A percentile compares a stretch with the other conserved stretches of the same genome.
Conservation (phyloP, 192 early-diverging fungal species). For the Backusella tarrabulga region DNA sequence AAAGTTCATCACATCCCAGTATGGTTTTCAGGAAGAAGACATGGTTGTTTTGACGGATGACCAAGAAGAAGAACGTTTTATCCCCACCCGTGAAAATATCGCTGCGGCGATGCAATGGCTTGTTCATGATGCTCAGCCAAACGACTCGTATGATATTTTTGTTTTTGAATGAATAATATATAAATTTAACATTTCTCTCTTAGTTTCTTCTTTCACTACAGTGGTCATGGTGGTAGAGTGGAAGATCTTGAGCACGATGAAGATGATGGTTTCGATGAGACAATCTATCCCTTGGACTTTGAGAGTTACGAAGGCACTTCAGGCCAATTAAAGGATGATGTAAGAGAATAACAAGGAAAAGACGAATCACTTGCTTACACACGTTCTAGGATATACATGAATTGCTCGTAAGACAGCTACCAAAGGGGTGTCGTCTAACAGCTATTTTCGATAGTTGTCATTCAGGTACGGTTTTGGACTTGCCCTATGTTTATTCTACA, state of each 20-base stretch:
- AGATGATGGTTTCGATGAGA: slow-evolving; percentile 76
- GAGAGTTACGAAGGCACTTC: slow-evolving; percentile 46
- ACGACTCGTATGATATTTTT: slow-evolving; percentile 59
- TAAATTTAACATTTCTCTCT: not conserved
- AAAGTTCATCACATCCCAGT: slow-evolving; percentile 61
- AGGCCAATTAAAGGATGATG: slow-evolving; percentile 74
- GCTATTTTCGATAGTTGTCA: slow-evolving; percentile 88
- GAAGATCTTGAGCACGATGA: slow-evolving; percentile 65
- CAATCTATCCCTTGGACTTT: slow-evolving; percentile 69
- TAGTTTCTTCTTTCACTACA: slow-evolving; percentile 80
- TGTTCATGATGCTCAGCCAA: slow-evolving; percentile 68
- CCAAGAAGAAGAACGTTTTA: slow-evolving; percentile 55
- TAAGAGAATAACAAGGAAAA: not conserved
- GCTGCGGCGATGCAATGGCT: slow-evolving; percentile 77
- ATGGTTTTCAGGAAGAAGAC: slow-evolving; percentile 60
- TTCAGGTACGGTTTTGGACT: slow-evolving; percentile 77
- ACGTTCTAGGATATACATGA: slow-evolving; percentile 54
- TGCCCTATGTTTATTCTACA: slow-evolving; percentile 78
- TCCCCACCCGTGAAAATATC: slow-evolving; percentile 77
- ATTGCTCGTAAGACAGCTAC: slow-evolving; percentile 69
- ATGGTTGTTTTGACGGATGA: slow-evolving; percentile 81
- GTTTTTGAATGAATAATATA: not conserved
- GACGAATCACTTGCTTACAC: not conserved
- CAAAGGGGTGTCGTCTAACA: slow-evolving; percentile 66
- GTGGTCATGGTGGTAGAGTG: slow-evolving; percentile 71